A percentile compares a stretch with the other conserved stretches of the same genome.
Conservation (phyloP, 2,329 filamentous ascomycete genomes). For the Phaeosphaeriaceae sp. region DNA sequence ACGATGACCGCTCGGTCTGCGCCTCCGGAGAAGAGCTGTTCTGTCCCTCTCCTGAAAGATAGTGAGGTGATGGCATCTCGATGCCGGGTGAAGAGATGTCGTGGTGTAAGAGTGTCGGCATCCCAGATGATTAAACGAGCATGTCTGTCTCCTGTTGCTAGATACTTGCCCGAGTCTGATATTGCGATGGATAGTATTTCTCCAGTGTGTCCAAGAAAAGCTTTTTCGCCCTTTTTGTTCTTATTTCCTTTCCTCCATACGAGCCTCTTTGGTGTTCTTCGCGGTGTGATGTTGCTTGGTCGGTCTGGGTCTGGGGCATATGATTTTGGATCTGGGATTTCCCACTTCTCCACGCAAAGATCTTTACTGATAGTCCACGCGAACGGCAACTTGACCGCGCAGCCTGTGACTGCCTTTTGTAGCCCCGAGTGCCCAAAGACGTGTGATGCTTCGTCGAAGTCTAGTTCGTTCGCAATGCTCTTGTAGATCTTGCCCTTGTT, state of each 20-base stretch:
- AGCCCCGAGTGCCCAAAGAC: constrained; percentile 81
- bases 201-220: constrained; percentile 74
- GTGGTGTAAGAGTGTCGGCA: constrained; percentile 75
- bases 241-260: constrained; percentile 67
- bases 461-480: constrained; percentile 74
- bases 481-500: constrained; percentile 89
- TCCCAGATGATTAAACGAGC: constrained; percentile 88
- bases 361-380: constrained; percentile 91
- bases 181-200: constrained; percentile 84
- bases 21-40: constrained; percentile 90
- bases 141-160: constrained; percentile 89
- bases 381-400: constrained; percentile 79
- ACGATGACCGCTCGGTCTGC: constrained; percentile 94
- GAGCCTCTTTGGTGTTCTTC: constrained; percentile 68
- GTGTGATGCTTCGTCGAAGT: constrained; percentile 70
- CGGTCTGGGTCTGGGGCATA: constrained; percentile 29
- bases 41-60: constrained; percentile 82
- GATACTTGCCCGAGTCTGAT: constrained; percentile 85
- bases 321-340: constrained; percentile 65
- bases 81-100: constrained; percentile 89
- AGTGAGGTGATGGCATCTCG: constrained; percentile 85
- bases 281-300: constrained; percentile 56
- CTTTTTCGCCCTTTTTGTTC: constrained; percentile 65
- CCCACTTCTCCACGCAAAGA: constrained; percentile 85
- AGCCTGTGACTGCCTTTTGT: constrained; percentile 75